phyloP scores from a whole-genome alignment of 371 early-diverging fungal species.

The Haplosporangium sp. region DNA sequence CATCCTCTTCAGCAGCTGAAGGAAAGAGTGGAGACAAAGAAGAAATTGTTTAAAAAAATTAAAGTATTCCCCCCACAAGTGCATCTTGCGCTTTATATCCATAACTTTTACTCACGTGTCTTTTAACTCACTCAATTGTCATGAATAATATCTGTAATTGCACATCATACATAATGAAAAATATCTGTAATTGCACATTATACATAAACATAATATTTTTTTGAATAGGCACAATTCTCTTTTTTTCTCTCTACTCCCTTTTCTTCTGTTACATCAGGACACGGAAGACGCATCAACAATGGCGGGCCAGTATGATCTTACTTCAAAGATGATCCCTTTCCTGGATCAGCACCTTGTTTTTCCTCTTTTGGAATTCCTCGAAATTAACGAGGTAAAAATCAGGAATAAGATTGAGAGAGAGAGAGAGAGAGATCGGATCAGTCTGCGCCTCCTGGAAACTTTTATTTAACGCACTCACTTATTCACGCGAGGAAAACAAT shows the following conservation, averaged over 20 bases:
- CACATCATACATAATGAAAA: background rate
- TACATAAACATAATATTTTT: conserved; percentile 8
- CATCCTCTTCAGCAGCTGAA: background rate
- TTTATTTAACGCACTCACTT: too few relatives aligned
- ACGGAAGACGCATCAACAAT: conserved; percentile 39
- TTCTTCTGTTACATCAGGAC: background rate
- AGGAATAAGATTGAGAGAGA: background rate
- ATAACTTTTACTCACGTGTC: too few relatives aligned
- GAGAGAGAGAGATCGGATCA: background rate
- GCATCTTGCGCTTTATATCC: too few relatives aligned
- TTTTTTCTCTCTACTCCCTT: background rate
- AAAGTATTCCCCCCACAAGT: too few relatives aligned
- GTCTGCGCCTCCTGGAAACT: background rate
- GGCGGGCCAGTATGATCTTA: conserved; percentile 87
- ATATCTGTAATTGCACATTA: conserved; percentile 1
- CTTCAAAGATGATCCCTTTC: conserved; percentile 84
- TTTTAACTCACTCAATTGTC: too few relatives aligned
- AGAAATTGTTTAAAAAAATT: background rate
- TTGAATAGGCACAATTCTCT: background rate
- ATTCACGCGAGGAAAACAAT: too few relatives aligned
- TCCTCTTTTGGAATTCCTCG: conserved; percentile 89
- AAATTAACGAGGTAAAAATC: conserved; percentile 74
- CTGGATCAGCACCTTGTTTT: conserved; percentile 94
- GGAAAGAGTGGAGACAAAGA: background rate
- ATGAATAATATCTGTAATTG: too few relatives aligned